Evolutionary conservation across 108 stramenopile genomes (phyloP).

Genomic region (Nitzschia palea): DNA sequence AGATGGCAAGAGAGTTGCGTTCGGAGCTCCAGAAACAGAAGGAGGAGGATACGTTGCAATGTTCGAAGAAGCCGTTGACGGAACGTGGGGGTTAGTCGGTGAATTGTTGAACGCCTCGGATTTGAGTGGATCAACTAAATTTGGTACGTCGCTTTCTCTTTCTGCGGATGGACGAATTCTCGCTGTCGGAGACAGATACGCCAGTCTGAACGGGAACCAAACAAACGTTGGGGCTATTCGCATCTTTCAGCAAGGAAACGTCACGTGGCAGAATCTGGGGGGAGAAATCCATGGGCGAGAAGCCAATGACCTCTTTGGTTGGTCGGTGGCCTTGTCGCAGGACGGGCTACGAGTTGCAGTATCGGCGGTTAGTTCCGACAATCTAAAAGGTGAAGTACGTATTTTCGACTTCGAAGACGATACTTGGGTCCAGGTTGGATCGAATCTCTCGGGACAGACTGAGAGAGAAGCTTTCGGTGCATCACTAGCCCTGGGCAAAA

Average conservation of each 20-base stretch:
- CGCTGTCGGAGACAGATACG: constrained; percentile 37
- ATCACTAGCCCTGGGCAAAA: constrained; percentile 23
- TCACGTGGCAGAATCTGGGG: constrained; percentile 37
- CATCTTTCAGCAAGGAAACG: constrained; percentile 12
- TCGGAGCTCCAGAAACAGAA: constrained; percentile 20
- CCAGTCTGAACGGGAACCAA: not conserved
- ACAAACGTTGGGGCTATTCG: constrained; percentile 26
- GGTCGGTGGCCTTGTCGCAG: constrained; percentile 39
- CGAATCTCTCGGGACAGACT: constrained; percentile 3
- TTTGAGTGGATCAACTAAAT: not conserved
- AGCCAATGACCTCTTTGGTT: constrained; percentile 28
- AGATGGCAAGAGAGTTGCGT: constrained; percentile 30
- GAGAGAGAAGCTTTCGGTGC: constrained; percentile 27
- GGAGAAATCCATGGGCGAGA: constrained; percentile 17
- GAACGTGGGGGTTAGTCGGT: constrained; percentile 13
- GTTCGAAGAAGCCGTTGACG: constrained; percentile 17
- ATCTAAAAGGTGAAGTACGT: constrained; percentile 32
- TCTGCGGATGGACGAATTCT: constrained; percentile 38
- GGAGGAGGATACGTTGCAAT: constrained; percentile 22
- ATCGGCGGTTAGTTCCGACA: constrained; percentile 15
- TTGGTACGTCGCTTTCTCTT: constrained; percentile 43
- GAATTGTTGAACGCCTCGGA: not conserved
- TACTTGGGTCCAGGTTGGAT: constrained; percentile 21
- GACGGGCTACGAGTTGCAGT: constrained; percentile 38
- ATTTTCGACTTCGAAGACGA: constrained; percentile 28